Base-by-base conservation (phyloP, 129 eudicot genomes). In the Scalesia atractyloides region DNA sequence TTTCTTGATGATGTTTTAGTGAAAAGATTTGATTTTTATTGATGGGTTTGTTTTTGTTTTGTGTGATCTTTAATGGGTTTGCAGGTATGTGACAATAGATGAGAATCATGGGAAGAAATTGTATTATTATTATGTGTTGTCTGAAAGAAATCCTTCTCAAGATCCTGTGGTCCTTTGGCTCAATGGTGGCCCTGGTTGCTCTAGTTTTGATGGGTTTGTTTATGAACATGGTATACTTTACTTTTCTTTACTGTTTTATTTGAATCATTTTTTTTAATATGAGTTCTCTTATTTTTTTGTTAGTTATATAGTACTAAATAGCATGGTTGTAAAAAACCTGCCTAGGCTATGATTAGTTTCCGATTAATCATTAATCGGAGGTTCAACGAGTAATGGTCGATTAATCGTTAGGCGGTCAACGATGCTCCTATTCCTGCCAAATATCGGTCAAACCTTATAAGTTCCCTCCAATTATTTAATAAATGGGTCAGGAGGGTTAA, bases 141-240 rank as follows among this genome's bases (percentile, higher is more conserved):
- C 97, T 44, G 97, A 91, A 73, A 86, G 88, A 66, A 88, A 80
- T 46, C 90, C 95, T 51, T 75, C 85, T n/a, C 52, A 78, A 67
- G 97, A 91, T 81, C 97, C 97, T 14, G 82, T 91, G 63, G 97
- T 91, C 78, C 95, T 91, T 39, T 91, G 97, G 97, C 95, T 91
- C 41, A 91, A 91, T 78, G 97, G 97, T 18, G 97, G 95, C 18
- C 97, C 97, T 6, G 97, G 97, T 43, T 91, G 97, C 88, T 91
- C 97, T 36, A 91, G 95, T 76, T 88, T 91, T 78, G 97, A 91
- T 86, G 97, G 95, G 7, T 91, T 88, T 67, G 92, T 91, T 13
- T 91, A 91, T 79, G 97, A 91, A 74, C 96, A 86, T 84, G 96
- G 96, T 89, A 89, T 52, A 16, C 10, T 70, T 70, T 17, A 50